Evolutionary conservation across 2,329 filamentous ascomycete genomes (phyloP).

Genomic region (Dryadomyces quercus-mongolicae): DNA sequence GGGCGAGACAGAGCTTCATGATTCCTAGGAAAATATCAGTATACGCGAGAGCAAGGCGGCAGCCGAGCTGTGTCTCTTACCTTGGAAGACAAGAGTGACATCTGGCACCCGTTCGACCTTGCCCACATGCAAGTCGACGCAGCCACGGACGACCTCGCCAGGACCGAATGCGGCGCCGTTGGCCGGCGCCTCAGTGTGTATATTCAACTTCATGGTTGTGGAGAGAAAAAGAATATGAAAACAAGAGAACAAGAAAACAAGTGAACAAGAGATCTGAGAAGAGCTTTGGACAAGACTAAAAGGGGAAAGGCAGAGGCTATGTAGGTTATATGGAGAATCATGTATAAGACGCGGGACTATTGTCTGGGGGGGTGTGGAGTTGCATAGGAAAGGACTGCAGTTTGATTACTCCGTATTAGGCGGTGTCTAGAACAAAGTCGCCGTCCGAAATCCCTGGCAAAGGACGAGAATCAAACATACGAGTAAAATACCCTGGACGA

Average conservation of each 20-base stretch:
- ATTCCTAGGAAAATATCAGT: not conserved
- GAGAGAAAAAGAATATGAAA: not conserved
- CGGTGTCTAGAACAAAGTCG: no score
- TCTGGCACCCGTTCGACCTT: not conserved
- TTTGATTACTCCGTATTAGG: no score
- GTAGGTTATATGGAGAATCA: no score
- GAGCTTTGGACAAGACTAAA: no score
- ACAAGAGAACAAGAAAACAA: no score
- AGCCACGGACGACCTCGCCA: conserved; percentile 1
- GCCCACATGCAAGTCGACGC: conserved; percentile 3
- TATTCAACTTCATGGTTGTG: conserved; percentile 3
- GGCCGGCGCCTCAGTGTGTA: not conserved
- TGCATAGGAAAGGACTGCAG: no score
- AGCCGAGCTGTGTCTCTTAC: not conserved
- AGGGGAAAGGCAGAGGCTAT: no score
- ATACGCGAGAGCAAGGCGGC: not conserved
- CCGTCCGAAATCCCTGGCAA: no score
- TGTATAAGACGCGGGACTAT: no score
- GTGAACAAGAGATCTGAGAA: no score
- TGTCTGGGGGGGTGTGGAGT: no score
- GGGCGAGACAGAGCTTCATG: not conserved
- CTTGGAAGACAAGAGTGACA: not conserved
- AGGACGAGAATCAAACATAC: no score
- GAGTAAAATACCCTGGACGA: not conserved
- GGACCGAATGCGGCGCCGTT: conserved; percentile 2